Base-by-base conservation (phyloP, 352 stramenopile genomes). In the Halophytophthora polymorphica region DNA sequence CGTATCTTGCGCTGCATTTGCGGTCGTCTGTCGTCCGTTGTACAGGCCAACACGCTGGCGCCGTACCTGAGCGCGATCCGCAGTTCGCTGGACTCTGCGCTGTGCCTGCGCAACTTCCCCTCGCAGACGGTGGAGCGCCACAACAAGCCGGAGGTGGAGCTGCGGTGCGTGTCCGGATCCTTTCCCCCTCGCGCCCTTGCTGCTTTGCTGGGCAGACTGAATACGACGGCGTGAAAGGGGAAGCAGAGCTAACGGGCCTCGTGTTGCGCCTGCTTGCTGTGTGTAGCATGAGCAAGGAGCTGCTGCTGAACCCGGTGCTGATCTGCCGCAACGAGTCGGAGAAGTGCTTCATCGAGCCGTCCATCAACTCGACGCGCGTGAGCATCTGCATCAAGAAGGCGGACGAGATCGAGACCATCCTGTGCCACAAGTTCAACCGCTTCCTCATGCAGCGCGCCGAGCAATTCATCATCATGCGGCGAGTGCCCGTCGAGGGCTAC, bases 381-480 rank as follows among this genome's bases (percentile, higher is more conserved):
- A 97, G 87, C 64, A 97, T 98, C 54, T 89, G 73, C 66, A 97
- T 98, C 63, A 98, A 98, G 71, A 89, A 98, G 70, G 80, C 86
- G n/a, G 90, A 97, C 60, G 85, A 96, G 57, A 96, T 97, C 49
- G 90, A 97, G 64, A 81, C 66, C 12, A 97, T 98, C 47, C 69
- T 98, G 6, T 97, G 88, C 63, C 77, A 97, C 70, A 98, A 96
- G 68, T 98, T 98, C 69, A 96, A 90, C 29, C 77, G 90, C 57
- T 98, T 98, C 56, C 74, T 98, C 38, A 98, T 98, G 95, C 93
- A 98, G 70, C 79, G 95, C 48, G 84, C 91, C 22, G 95, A 98
- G 68, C 86, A 98, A 51, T 98, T 98, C 58, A 77, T 97, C 49
- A 89, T 98, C 61, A 96, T 98, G 84, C 81, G 95, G 34, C 75